Evolutionary conservation across 75 land plant species (phyloP), one percentile per base, ranked within the genome.

Genomic region (Sequoia sempervirens): DNA sequence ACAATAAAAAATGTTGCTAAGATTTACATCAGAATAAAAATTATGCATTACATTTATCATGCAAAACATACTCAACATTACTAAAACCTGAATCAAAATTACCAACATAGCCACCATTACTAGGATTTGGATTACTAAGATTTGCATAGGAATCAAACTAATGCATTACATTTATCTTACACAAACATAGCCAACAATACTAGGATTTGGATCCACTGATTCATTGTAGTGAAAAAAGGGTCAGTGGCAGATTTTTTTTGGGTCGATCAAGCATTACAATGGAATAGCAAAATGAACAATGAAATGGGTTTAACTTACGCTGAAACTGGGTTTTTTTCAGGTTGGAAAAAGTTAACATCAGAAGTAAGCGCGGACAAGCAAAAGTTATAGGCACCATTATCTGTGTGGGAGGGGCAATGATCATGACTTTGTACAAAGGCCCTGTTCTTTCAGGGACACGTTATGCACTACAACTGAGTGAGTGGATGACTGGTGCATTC

Each of bases 341-440:
- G 17, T 12, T 89, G 56, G 90, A 89, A 61, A 26, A 54, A n/a
- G 34, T 89, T 23, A 58, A 80, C 7, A 56, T 87, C 20, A 40
- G 75, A 78, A 87, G 84, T 68, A 52, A 13, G 53, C 84, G 85
- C 70, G 90, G 84, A 26, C 84, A 84, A 52, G 90, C 90, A 34
- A 89, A 88, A 81, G 79, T 85, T 15, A 11, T 89, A n/a, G 90
- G 90, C 45, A 82, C 90, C 17, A 20, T 88, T 14, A 40, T 83
- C 34, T 82, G 89, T 64, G 84, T 87, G 32, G 78, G 83, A 38
- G 90, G 90, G 15, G 90, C 90, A 45, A 85, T 80, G n/a, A 40
- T 88, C 17, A 89, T 89, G 87, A 50, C 89, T 8, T 23, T 86
- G 3, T 89, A 89, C 90, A 89, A 89, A 40, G 79, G 79, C 45